Evolutionary conservation across 163 green algal species (phyloP).

Genomic region (Prototheca cutis): DNA sequence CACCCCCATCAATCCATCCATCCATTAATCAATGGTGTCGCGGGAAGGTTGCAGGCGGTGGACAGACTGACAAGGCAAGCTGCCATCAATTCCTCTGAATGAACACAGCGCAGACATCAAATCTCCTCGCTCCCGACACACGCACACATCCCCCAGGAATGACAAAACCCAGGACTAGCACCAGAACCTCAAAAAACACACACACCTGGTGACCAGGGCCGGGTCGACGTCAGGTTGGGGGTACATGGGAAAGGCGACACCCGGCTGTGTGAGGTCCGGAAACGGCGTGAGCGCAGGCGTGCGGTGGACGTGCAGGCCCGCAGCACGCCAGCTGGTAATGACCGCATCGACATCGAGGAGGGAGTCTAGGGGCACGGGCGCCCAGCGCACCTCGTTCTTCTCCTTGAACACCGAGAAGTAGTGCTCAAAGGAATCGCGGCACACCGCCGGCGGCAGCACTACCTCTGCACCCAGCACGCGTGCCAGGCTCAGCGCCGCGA

Average conservation of each 20-base stretch:
- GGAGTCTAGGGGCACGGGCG: constrained; percentile 29
- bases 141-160: too few relatives aligned
- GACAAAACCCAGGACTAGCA: too few relatives aligned
- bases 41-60: too few relatives aligned
- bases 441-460: constrained; percentile 51
- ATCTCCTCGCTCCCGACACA: too few relatives aligned
- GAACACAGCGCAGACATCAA: too few relatives aligned
- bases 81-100: too few relatives aligned
- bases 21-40: too few relatives aligned
- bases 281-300: constrained; percentile 36
- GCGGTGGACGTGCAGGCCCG: constrained; percentile 31
- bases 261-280: constrained; percentile 50
- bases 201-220: constrained; percentile 16
- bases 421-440: constrained; percentile 50
- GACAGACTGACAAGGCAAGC: too few relatives aligned
- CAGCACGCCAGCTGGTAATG: constrained; percentile 21
- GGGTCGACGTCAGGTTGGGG: constrained; percentile 29
- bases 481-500: constrained; percentile 47
- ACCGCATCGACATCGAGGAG: constrained; percentile 51
- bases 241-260: constrained; percentile 44
- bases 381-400: constrained; percentile 59
- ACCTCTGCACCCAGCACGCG: constrained; percentile 50
- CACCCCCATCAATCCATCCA: too few relatives aligned
- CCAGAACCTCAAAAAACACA: too few relatives aligned
- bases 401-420: constrained; percentile 56